A percentile compares a stretch with the other conserved stretches of the same genome.
Conservation (phyloP, 129 eudicot species). For the Helianthus annuus region DNA sequence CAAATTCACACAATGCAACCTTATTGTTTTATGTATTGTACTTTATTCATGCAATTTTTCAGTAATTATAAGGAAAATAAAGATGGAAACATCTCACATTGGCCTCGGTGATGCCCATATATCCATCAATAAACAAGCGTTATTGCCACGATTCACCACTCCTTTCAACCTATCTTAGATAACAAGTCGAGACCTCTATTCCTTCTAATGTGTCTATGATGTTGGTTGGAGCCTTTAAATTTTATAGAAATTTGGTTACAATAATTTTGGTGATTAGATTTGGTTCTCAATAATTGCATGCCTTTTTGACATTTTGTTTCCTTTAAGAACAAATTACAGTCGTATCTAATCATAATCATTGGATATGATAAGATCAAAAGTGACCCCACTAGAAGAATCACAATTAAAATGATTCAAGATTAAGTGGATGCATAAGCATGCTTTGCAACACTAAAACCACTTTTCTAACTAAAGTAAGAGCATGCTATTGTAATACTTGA, state of each 20-base stretch:
- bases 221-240: too few species aligned
- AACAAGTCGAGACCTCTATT: too few species aligned
- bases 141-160: too few species aligned
- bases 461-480: slow-evolving; percentile 28
- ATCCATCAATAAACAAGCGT: too few species aligned
- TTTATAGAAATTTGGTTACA: neutral
- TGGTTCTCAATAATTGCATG: slow-evolving; percentile 4
- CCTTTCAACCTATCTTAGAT: too few species aligned
- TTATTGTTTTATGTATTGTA: too few species aligned
- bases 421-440: slow-evolving; percentile 38
- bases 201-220: too few species aligned
- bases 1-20: too few species aligned
- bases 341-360: slow-evolving; percentile 24
- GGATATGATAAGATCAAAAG: slow-evolving; percentile 40
- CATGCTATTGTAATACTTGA: slow-evolving; percentile 25
- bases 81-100: too few species aligned
- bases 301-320: slow-evolving; percentile 15
- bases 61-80: too few species aligned
- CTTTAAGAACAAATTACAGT: slow-evolving; percentile 9
- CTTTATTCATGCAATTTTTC: too few species aligned
- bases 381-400: slow-evolving; percentile 16
- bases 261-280: neutral
- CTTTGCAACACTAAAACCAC: slow-evolving; percentile 28
- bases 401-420: slow-evolving; percentile 19
- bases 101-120: too few species aligned